These are phyloP conservation scores for Talaromyces atroroseus DNA, from an alignment of 2,329 filamentous ascomycete species.

Conservation along the genomic window DNA sequence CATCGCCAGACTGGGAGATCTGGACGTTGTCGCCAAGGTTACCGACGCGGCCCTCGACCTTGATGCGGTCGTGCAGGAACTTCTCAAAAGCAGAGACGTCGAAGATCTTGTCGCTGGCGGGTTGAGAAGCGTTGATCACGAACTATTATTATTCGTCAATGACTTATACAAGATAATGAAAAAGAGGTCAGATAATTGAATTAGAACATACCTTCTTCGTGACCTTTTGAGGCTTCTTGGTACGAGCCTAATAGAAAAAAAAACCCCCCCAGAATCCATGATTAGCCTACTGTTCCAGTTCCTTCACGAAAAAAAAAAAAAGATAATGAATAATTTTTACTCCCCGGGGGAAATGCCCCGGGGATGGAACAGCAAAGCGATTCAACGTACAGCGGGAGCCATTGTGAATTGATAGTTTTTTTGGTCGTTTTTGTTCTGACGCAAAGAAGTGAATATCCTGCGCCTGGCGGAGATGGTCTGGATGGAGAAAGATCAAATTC, in stretches of 20 bases:
- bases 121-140: slow-evolving; percentile 99
- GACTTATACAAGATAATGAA: too few relatives aligned
- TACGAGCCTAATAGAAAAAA: slow-evolving; percentile 40
- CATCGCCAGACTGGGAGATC: slow-evolving; percentile 87
- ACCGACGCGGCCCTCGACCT: slow-evolving; percentile 96
- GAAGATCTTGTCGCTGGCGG: slow-evolving; percentile 99
- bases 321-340: slow-evolving; percentile 20
- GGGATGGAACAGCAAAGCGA: slow-evolving; percentile 86
- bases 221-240: slow-evolving; percentile 45
- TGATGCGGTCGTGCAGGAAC: slow-evolving; percentile 99
- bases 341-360: slow-evolving; percentile 16
- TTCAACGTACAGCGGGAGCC: slow-evolving; percentile 80
- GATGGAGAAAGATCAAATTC: slow-evolving; percentile 18
- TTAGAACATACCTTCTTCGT: slow-evolving; percentile 40
- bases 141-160: slow-evolving; percentile 52
- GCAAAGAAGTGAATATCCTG: slow-evolving; percentile 92
- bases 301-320: too few relatives aligned
- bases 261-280: slow-evolving; percentile 43
- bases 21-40: slow-evolving; percentile 93
- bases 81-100: slow-evolving; percentile 98
- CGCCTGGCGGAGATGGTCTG: slow-evolving; percentile 43
- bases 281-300: slow-evolving; percentile 90
- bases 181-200: too few relatives aligned
- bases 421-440: slow-evolving; percentile 42
- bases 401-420: slow-evolving; percentile 54